A percentile compares a stretch with the other conserved stretches of the same genome.
Conservation (phyloP, 2,329 filamentous ascomycete species). For the Sclerotinia sclerotiorum region DNA sequence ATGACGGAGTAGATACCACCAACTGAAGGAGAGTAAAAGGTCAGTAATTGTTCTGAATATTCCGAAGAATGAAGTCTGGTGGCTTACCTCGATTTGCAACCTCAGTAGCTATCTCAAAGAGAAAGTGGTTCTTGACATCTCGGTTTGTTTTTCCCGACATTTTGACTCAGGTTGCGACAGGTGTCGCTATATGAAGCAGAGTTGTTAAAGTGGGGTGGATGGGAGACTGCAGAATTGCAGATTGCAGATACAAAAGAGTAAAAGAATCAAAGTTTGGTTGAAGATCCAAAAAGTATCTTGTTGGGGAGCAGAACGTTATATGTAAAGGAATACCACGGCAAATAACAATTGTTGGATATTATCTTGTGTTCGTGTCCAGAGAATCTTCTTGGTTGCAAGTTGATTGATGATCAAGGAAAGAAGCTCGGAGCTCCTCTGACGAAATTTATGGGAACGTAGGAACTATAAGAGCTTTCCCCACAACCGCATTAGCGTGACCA, state of each 20-base stretch:
- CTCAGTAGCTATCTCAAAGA: conserved; percentile 96
- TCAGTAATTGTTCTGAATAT: neutral
- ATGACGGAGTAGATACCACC: conserved; percentile 99
- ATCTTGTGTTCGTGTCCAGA: neutral
- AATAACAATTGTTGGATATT: neutral
- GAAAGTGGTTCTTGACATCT: conserved; percentile 91
- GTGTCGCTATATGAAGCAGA: conserved; percentile 5
- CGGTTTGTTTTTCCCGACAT: conserved; percentile 35
- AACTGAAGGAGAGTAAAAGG: conserved; percentile 52
- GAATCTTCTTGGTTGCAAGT: conserved; percentile 3
- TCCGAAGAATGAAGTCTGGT: conserved; percentile 20
- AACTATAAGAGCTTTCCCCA: conserved; percentile 17
- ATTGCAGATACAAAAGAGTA: neutral
- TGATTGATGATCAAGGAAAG: conserved; percentile 15
- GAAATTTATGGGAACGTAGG: conserved; percentile 18
- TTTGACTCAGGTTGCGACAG: conserved; percentile 18
- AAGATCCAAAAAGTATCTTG: conserved; percentile 11
- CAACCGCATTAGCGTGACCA: conserved; percentile 8
- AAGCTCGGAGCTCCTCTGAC: conserved; percentile 18
- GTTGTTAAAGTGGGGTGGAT: conserved; percentile 4
- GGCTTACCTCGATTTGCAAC: conserved; percentile 87
- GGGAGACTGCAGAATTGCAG: conserved; percentile 4
- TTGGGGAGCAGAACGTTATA: neutral
- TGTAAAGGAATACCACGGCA: neutral
- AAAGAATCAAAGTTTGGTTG: neutral